phyloP scores from a whole-genome alignment of 2,329 filamentous ascomycete genomes.

The Claviceps capensis region DNA sequence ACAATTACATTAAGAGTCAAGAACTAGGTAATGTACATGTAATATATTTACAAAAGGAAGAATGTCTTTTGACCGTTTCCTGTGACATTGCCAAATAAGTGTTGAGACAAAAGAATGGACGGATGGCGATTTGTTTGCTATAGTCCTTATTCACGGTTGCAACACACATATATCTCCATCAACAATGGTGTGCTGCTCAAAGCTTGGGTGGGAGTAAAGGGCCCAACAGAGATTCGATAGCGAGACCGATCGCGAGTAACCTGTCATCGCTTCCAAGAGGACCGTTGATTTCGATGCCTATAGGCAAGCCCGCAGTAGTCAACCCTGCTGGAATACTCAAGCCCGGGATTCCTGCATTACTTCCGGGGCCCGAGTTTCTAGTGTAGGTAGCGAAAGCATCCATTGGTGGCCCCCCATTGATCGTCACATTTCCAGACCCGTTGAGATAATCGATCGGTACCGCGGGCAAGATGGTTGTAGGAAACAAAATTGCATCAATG shows the following conservation, averaged over 20 bases:
- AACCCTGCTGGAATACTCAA: slow-evolving; percentile 7
- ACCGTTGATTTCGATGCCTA: slow-evolving; percentile 9
- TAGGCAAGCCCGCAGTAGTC: slow-evolving; percentile 4
- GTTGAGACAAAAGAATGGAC: no score
- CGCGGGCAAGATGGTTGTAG: slow-evolving; percentile 9
- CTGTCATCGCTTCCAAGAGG: slow-evolving; percentile 7
- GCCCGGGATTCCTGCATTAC: slow-evolving; percentile 9
- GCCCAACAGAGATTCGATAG: slow-evolving; percentile 7
- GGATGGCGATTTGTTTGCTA: no score
- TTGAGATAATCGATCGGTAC: slow-evolving; percentile 6
- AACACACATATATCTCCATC: neutral
- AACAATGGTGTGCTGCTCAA: neutral
- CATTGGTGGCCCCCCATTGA: slow-evolving; percentile 8
- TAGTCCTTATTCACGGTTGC: no score
- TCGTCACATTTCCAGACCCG: slow-evolving; percentile 8
- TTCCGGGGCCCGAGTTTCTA: slow-evolving; percentile 6
- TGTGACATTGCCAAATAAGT: no score
- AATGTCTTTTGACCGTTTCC: no score
- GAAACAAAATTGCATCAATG: slow-evolving; percentile 8
- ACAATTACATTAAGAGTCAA: no score
- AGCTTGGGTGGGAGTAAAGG: slow-evolving; percentile 3
- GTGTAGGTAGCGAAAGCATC: slow-evolving; percentile 6
- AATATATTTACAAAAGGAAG: no score
- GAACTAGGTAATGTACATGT: no score
- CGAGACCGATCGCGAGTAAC: slow-evolving; percentile 7